Base-by-base conservation (phyloP, 1,284 basidiomycete genomes). In the Fomitiporia mediterranea region DNA sequence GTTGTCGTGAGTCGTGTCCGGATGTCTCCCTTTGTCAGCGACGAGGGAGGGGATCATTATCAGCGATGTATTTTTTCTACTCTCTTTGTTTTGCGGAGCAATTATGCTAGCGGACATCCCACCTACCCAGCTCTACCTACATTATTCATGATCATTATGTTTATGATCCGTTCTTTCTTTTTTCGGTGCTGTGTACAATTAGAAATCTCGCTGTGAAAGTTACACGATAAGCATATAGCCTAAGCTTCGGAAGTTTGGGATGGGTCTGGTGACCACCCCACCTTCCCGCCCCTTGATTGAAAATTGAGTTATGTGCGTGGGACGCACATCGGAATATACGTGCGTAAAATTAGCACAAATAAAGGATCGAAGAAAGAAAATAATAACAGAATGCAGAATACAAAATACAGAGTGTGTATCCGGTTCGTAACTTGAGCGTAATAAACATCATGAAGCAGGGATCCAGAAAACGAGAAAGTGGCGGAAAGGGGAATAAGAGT, bases 141-240 rank as follows among this genome's bases (percentile, higher is more conserved):
- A 53, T 53, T 53, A 53, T 52, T n/a, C 51, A 28, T 28, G 39
- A 35, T 52, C 51, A 39, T 53, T 53, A 53, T 53, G 39, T 34
- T 42, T 53, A 53, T 53, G n/a, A n/a, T n/a, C n/a, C n/a, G n/a
- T n/a, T n/a, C n/a, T n/a, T n/a, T n/a, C n/a, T 40, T n/a, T 27
- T 23, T 42, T 17, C 13, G 42, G 44, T 53, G 39, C 34, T 40
- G 28, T 53, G 51, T 53, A 53, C 39, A 43, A 32, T 19, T 53
- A 53, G n/a, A 53, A 27, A 43, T 43, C 5, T 19, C 21, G 25
- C 15, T 37, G 13, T 21, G 32, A 37, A 39, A 23, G 17, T n/a
- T n/a, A 37, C 27, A 23, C 8, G 37, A 25, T n/a, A 53, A 21
- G 17, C 51, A 21, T 32, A 43, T 39, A 40, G 51, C 51, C 40